These are phyloP conservation scores for Oldenlandia corymbosa DNA, from an alignment of 257 asterid species.

Conservation along the genomic window DNA sequence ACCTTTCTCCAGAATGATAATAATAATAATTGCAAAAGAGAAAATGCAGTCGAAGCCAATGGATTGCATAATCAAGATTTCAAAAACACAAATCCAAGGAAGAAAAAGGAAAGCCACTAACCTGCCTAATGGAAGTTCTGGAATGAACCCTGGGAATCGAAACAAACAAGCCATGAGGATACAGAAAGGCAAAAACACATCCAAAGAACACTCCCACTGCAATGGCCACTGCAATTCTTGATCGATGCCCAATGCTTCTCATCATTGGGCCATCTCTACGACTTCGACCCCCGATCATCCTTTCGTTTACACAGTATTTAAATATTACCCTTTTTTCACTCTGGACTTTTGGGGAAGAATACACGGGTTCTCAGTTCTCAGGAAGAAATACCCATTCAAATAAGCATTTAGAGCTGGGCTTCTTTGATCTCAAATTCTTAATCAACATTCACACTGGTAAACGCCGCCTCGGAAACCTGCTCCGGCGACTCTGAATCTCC, in stretches of 20 bases:
- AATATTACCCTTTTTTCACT: neutral
- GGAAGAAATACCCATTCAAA: neutral
- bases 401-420: neutral
- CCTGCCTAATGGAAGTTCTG: slow-evolving; percentile 32
- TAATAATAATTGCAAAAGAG: neutral
- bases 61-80: neutral
- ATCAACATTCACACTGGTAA: neutral
- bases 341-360: neutral
- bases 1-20: neutral
- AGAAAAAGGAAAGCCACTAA: slow-evolving; percentile 2
- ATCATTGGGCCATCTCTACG: slow-evolving; percentile 28
- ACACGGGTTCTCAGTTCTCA: neutral
- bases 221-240: slow-evolving; percentile 40
- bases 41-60: neutral
- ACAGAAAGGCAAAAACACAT: slow-evolving; percentile 39
- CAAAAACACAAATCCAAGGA: neutral
- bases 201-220: slow-evolving; percentile 39
- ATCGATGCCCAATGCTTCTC: slow-evolving; percentile 33
- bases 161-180: slow-evolving; percentile 36
- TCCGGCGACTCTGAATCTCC: too few species aligned
- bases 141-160: slow-evolving; percentile 22
- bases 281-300: slow-evolving; percentile 29
- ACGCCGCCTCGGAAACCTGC: neutral
- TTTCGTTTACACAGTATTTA: neutral
- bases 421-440: too few species aligned